Conservation (phyloP, 2,329 filamentous ascomycete genomes). For the Niveomyces coronatus region DNA sequence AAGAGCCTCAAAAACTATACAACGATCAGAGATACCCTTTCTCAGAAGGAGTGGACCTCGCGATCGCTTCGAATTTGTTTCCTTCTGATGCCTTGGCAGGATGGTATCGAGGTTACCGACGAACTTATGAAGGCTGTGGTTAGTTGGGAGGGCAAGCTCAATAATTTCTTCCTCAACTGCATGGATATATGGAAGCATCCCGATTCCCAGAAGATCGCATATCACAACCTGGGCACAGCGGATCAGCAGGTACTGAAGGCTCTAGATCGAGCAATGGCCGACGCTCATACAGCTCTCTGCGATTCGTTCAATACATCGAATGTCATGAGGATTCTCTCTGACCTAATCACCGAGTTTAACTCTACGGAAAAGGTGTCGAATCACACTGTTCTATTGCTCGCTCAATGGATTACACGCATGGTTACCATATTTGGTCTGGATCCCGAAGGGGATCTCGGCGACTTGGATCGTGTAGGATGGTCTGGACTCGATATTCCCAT, state of each 20-base stretch:
- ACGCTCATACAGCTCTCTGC: neutral
- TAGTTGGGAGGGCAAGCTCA: slow-evolving; percentile 56
- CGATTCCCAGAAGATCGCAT: neutral
- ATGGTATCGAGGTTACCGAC: neutral
- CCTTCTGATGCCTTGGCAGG: neutral
- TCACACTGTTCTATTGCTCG: neutral
- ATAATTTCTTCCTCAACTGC: slow-evolving; percentile 31
- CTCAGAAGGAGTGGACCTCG: neutral
- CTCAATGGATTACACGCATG: neutral
- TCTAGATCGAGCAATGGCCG: neutral
- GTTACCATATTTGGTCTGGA: neutral
- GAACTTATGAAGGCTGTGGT: slow-evolving; percentile 38
- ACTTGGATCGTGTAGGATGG: neutral
- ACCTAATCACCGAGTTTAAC: neutral
- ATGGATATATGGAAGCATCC: slow-evolving; percentile 13
- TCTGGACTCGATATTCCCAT: neutral
- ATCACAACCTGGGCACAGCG: neutral
- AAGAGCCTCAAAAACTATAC: slow-evolving; percentile 1
- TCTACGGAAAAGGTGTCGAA: slow-evolving; percentile 2
- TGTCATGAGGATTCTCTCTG: neutral
- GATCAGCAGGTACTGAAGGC: neutral
- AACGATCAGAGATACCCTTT: neutral
- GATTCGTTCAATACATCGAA: neutral
- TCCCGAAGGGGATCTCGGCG: neutral
- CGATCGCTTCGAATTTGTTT: slow-evolving; percentile 1